Evolutionary conservation across 331 rosid species (phyloP).

Genomic region (Saraca asoca): DNA sequence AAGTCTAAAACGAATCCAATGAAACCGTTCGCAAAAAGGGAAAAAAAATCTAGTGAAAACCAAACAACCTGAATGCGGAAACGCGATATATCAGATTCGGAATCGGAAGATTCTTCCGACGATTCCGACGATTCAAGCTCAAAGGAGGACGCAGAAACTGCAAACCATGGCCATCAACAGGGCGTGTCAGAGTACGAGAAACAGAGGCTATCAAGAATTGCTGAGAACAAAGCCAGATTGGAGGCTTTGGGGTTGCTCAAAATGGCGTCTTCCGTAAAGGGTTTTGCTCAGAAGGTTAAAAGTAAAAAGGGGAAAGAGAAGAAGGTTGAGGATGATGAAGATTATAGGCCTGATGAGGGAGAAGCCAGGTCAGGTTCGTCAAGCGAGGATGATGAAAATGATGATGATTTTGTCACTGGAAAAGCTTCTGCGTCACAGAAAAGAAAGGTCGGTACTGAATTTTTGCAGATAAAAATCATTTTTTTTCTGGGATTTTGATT

Average conservation of each 20-base stretch:
- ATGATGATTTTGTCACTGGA: constrained; percentile 28
- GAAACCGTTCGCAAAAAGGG: no score
- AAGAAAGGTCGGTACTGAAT: constrained; percentile 40
- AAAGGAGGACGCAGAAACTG: constrained; percentile 30
- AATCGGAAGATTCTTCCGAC: constrained; percentile 29
- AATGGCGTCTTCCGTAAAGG: constrained; percentile 58
- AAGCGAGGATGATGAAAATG: constrained; percentile 41
- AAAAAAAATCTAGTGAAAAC: no score
- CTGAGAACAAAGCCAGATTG: constrained; percentile 79
- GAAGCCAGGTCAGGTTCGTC: constrained; percentile 44
- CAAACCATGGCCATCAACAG: constrained; percentile 12
- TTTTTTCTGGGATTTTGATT: neutral
- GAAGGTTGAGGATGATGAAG: constrained; percentile 62
- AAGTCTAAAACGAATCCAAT: neutral
- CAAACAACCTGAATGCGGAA: constrained; percentile 27
- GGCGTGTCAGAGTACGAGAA: constrained; percentile 63
- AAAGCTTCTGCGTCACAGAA: constrained; percentile 43
- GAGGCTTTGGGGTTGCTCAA: constrained; percentile 71
- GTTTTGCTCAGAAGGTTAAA: constrained; percentile 30
- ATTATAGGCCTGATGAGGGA: constrained; percentile 60
- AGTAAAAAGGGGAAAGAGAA: constrained; percentile 45
- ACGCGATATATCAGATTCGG: constrained; percentile 25
- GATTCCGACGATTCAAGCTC: constrained; percentile 36
- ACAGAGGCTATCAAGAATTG: constrained; percentile 73
- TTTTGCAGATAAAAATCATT: neutral